These are phyloP conservation scores for Aspergillus egyptiacus DNA, from an alignment of 495 filamentous ascomycete genomes.

Conservation along the genomic window DNA sequence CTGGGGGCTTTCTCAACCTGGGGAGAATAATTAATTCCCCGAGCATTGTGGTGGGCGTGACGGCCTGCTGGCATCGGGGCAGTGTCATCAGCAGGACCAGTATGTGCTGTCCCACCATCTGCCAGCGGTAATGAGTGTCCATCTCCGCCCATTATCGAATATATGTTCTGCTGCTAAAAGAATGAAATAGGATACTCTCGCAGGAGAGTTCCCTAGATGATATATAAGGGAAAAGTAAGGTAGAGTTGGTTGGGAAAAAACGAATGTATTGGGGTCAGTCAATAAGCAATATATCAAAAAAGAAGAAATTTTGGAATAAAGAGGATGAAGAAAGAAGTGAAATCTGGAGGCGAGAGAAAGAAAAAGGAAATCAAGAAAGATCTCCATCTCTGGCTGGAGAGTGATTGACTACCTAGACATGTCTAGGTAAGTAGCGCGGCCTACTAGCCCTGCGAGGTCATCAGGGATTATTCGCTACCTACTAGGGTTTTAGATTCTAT, in stretches of 20 bases:
- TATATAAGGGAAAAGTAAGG: neutral
- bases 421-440: neutral
- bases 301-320: neutral
- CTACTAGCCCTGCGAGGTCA: no score
- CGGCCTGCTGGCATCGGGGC: constrained; percentile 27
- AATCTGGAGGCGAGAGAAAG: neutral
- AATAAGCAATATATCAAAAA: constrained; percentile 1
- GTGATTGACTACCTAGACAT: neutral
- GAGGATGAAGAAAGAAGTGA: neutral
- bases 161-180: neutral
- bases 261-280: constrained; percentile 8
- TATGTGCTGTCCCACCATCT: constrained; percentile 16
- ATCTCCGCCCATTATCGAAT: constrained; percentile 10
- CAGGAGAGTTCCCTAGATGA: constrained; percentile 4
- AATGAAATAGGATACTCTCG: constrained; percentile 10
- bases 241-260: neutral
- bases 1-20: constrained; percentile 26
- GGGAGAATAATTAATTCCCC: neutral
- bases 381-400: constrained; percentile 1
- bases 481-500: no score
- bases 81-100: constrained; percentile 14
- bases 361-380: neutral
- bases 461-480: no score
- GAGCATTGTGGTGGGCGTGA: constrained; percentile 18
- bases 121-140: constrained; percentile 9